Base-by-base conservation (phyloP, 2,329 filamentous ascomycete genomes). In the Penicillium sp. region DNA sequence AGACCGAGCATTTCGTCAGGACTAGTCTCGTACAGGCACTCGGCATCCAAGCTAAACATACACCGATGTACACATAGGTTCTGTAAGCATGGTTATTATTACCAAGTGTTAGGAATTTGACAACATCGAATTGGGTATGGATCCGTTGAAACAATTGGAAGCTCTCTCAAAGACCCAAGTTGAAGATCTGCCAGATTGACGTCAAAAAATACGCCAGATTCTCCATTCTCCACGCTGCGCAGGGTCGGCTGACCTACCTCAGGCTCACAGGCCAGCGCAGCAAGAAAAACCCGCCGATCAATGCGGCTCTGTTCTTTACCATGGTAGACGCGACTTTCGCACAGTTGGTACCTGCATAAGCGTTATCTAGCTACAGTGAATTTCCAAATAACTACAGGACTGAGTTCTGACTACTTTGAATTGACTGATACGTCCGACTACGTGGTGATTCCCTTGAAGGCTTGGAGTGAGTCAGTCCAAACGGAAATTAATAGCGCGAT, bases 241-340 rank as follows among this genome's bases (percentile, higher is more conserved):
- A 35, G 6, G 27, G 27, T 50, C 46, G 54, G 54, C 18, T 27
- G 33, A 56, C 54, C 54, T 56, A 41, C 53, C 43, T 35, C 41
- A 19, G 9, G 22, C 22, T 4, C 22, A 4, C 22, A 11, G 39
- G 3, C 18, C 10, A 41, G n/a, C 44, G n/a, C 4, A 36, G 37
- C 36, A 9, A 43, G 46, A 37, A 27, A 50, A 27, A 37, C 37
- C 22, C 37, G 37, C 53, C 9, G 44, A 55, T 40, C 53, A 37
- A 35, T 27, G 46, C 46, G 46, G 39, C 54, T 56, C 54, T 50
- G 19, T 37, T 27, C 22, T 44, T 22, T n/a, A 22, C 18, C 27
- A 49, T 49, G 46, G 46, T 35, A 49, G 9, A 49, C 46, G 27
- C n/a, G n/a, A 49, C 46, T 18, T 13, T 35, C 22, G 35, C 44